Evolutionary conservation across 805 yeast genomes (phyloP).

Genomic region (Suhomyces xylopsoci): DNA sequence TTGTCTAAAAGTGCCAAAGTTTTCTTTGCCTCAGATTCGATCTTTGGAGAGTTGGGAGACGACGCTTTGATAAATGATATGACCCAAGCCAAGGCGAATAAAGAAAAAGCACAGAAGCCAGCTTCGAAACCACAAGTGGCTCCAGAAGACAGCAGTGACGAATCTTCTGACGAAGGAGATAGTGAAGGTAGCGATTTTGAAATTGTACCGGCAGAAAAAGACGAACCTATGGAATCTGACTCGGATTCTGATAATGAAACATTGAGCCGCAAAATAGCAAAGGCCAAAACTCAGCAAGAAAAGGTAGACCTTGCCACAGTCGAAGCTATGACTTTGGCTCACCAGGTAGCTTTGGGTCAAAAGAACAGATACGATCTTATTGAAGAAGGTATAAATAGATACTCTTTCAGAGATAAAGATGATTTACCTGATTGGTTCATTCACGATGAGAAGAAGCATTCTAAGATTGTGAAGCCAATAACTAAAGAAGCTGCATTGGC

Average conservation of each 20-base stretch:
- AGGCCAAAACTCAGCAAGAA: constrained; percentile 49
- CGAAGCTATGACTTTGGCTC: constrained; percentile 97
- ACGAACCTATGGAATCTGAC: constrained; percentile 39
- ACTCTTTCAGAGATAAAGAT: constrained; percentile 86
- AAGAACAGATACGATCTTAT: constrained; percentile 77
- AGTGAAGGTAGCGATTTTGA: constrained; percentile 41
- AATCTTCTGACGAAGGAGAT: constrained; percentile 38
- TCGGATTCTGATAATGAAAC: constrained; percentile 53
- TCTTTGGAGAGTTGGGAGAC: constrained; percentile 42
- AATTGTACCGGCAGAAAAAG: constrained; percentile 28
- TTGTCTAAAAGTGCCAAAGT: constrained; percentile 35
- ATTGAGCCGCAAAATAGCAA: constrained; percentile 31
- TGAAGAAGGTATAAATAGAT: constrained; percentile 91
- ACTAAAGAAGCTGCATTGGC: constrained; percentile 74
- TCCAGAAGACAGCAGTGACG: constrained; percentile 24
- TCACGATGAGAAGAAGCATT: constrained; percentile 87
- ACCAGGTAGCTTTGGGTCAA: constrained; percentile 88
- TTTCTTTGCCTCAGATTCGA: constrained; percentile 40
- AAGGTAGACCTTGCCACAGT: constrained; percentile 85
- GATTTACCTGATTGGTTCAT: constrained; percentile 96
- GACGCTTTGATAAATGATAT: constrained; percentile 49
- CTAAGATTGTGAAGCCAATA: constrained; percentile 83
- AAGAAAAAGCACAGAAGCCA: constrained; percentile 11
- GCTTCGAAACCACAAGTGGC: constrained; percentile 8
- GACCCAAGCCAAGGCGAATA: constrained; percentile 1